phyloP scores from a whole-genome alignment of 176 grass and related monocot genomes.

The Themeda triandra region DNA sequence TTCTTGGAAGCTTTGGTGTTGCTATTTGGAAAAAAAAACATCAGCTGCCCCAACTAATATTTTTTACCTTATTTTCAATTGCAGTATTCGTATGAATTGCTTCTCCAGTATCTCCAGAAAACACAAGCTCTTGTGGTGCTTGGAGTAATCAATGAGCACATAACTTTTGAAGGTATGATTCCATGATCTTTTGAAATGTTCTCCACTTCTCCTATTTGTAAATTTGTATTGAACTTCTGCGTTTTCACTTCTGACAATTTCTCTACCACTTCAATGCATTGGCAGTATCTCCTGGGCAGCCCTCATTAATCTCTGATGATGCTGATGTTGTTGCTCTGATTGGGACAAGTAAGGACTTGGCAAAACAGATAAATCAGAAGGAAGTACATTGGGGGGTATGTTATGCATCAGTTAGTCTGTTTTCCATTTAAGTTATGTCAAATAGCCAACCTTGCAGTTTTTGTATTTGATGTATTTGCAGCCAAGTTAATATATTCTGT shows the following conservation, averaged over 20 bases:
- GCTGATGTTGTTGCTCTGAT: conserved; percentile 76
- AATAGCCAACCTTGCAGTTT: not conserved
- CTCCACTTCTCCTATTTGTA: too few species aligned
- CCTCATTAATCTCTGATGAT: conserved; percentile 81
- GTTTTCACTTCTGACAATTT: too few species aligned
- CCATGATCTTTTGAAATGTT: too few species aligned
- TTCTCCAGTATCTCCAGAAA: conserved; percentile 82
- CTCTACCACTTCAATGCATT: too few species aligned
- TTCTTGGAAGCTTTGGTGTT: conserved; percentile 15
- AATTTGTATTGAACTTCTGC: too few species aligned
- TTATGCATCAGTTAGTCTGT: conserved; percentile 14
- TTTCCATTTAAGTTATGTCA: conserved; percentile 3
- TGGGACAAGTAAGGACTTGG: conserved; percentile 85
- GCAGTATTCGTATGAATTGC: conserved; percentile 91
- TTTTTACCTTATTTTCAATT: conserved; percentile 16
- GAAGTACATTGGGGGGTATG: conserved; percentile 97
- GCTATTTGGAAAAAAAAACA: conserved; percentile 4
- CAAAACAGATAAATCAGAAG: conserved; percentile 97
- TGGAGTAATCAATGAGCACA: conserved; percentile 36
- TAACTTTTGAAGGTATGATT: too few species aligned
- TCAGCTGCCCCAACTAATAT: not conserved
- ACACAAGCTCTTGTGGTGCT: conserved; percentile 81
- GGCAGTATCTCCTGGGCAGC: conserved; percentile 75
- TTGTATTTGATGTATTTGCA: not conserved
- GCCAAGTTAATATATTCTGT: not conserved